These are phyloP conservation scores for Mucor mucedo DNA, from an alignment of 371 early-diverging fungal genomes.

Conservation along the genomic window DNA sequence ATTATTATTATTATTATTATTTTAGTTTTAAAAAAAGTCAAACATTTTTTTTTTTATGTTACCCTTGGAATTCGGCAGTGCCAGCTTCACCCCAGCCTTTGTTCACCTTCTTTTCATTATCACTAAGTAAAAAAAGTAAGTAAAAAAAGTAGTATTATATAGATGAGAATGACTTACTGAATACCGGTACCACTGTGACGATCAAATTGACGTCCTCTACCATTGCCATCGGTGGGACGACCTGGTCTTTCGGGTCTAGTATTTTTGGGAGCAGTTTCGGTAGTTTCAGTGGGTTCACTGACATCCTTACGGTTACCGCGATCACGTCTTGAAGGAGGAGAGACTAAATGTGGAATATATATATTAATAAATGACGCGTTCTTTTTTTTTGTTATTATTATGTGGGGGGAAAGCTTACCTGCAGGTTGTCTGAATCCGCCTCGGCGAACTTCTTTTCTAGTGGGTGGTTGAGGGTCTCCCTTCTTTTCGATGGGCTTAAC, in stretches of 20 bases:
- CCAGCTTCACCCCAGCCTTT: conserved; percentile 75
- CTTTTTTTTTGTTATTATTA: not conserved
- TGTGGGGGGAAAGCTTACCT: too few species aligned
- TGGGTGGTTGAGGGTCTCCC: conserved; percentile 21
- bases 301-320: conserved; percentile 28
- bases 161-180: conserved; percentile 40
- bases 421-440: conserved; percentile 29
- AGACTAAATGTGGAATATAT: conserved; percentile 34
- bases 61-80: conserved; percentile 44
- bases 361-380: not conserved
- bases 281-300: conserved; percentile 8
- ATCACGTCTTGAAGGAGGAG: conserved; percentile 49
- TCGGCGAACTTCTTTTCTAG: conserved; percentile 28
- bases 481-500: conserved; percentile 40
- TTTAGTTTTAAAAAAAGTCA: too few species aligned
- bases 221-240: conserved; percentile 6
- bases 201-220: conserved; percentile 66
- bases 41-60: conserved; percentile 12
- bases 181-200: conserved; percentile 77
- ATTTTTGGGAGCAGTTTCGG: not conserved
- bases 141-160: not conserved
- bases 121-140: conserved; percentile 34
- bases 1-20: too few species aligned
- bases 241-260: conserved; percentile 24
- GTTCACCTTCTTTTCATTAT: conserved; percentile 83